Base-by-base conservation (phyloP, 441 rosid species). In the Jatropha podagrica region DNA sequence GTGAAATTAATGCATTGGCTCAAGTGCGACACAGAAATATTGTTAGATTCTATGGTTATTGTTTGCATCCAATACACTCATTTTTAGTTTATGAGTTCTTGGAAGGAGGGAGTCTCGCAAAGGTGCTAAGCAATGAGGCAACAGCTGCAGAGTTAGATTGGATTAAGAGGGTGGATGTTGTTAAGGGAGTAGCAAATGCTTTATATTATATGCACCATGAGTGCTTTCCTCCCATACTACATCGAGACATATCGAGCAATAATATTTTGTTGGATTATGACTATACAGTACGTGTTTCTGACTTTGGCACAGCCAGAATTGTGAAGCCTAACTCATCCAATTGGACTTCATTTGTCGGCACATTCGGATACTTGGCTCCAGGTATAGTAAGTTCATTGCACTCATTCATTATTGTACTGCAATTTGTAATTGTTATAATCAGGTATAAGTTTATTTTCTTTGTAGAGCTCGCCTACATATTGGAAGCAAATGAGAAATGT, bases 281-380 rank as follows among this genome's bases (percentile, higher is more conserved):
- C 0, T n/a, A 20, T n/a, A 56, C 61, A n/a, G 61, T 23, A 18
- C 61, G 26, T 20, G 61, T 56, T 7, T 56, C 61, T 56, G 32
- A 56, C 61, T 56, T 56, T 10, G 61, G 61, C 3, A 20, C 61
- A 8, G 61, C 61, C 11, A 56, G 61, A 56, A 56, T 56, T 56
- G 2, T 56, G 61, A 56, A 56, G 61, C 61, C 61, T 56, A 56
- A 20, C 61, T 56, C 61, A n/a, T 56, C 61, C 61, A n/a, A 56
- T 7, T 56, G 61, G 61, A 56, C 61, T 8, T 6, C 61, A 56
- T 56, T 56, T 56, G 61, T 10, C 20, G 61, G 61, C 61, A 56
- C 61, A 56, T 56, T 56, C 20, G 61, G 61, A 20, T 56, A 56
- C 61, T 20, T 13, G 2, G 61, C 61, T n/a, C 32, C 61, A 56